These are phyloP conservation scores for Tylopilus rubrobrunneus DNA, from an alignment of 768 basidiomycete genomes.

Conservation along the genomic window DNA sequence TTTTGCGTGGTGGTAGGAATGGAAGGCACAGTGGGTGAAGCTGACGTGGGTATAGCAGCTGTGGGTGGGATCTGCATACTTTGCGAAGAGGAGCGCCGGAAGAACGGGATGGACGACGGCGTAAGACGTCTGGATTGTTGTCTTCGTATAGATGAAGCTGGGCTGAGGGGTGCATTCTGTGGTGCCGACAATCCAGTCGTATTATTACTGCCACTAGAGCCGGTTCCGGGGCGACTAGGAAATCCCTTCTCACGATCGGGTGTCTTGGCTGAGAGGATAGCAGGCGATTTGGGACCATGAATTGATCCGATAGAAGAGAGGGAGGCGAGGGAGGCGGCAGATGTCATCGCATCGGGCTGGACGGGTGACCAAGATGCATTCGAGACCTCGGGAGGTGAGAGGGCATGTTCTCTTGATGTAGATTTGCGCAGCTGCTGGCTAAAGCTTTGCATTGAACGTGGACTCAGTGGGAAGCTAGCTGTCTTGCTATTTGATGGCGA, in stretches of 20 bases:
- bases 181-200: constrained; percentile 52
- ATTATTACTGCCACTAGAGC: constrained; percentile 72
- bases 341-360: constrained; percentile 73
- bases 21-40: constrained; percentile 53
- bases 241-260: constrained; percentile 52
- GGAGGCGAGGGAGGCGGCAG: constrained; percentile 72
- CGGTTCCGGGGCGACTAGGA: constrained; percentile 68
- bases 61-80: constrained; percentile 67
- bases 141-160: constrained; percentile 63
- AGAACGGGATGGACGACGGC: constrained; percentile 91
- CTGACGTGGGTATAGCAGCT: constrained; percentile 36
- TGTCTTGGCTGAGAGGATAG: constrained; percentile 48
- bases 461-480: constrained; percentile 58
- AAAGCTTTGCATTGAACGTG: constrained; percentile 58
- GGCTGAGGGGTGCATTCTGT: constrained; percentile 63
- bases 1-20: constrained; percentile 39
- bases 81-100: constrained; percentile 87
- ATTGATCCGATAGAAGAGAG: constrained; percentile 70
- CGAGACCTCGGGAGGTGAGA: constrained; percentile 39
- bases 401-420: constrained; percentile 59
- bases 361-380: constrained; percentile 62
- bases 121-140: constrained; percentile 75
- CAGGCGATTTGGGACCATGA: constrained; percentile 44
- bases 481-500: constrained; percentile 38
- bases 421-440: constrained; percentile 68